Base-by-base conservation (phyloP, 2,329 filamentous ascomycete genomes). In the Calonectria crousiana region DNA sequence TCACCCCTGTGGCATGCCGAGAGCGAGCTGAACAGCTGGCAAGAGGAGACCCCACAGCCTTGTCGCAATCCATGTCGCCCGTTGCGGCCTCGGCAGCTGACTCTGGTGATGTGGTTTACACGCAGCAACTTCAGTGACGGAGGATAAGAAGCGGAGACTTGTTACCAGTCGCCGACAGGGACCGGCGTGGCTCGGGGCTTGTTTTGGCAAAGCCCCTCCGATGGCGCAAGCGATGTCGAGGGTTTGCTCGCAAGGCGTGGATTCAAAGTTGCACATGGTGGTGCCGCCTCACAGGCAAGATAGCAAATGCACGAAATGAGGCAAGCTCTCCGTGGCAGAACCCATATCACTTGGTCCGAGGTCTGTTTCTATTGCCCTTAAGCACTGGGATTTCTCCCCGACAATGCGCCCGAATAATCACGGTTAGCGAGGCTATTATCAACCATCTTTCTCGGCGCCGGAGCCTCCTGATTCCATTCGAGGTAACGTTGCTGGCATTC, bases 1-100 rank as follows among this genome's bases (percentile, higher is more conserved):
- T 98, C 83, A 97, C 95, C 47, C 95, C 96, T 51, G 91, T 92
- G 44, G 95, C 95, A 56, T 98, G 96, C 86, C 93, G 94, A 84
- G 95, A 98, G 81, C 93, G 95, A 80, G 93, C 93, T 38, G 87
- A 90, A 73, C 91, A 95, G 85, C 85, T 96, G 53, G 80, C 86
- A 51, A 87, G 86, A 44, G 88, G 87, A 64, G 83, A 83, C 28
- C 78, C 81, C 30, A 78, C 81, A 77, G 83, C 84, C 82, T 87
- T 80, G 52, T 80, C 78, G 85, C 89, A 90, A 85, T 90, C 88
- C 83, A 83, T 87, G 85, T 90, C 89, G 78, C 88, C 90, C 72
- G 85, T 88, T 81, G 81, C 80, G 30, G 75, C 74, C 30, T 82
- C 82, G n/a, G 74, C 71, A 62, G 76, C 77, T 49, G 78, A 79